Evolutionary conservation across 139 green algal species (phyloP).

Genomic region (Trebouxia sp.): DNA sequence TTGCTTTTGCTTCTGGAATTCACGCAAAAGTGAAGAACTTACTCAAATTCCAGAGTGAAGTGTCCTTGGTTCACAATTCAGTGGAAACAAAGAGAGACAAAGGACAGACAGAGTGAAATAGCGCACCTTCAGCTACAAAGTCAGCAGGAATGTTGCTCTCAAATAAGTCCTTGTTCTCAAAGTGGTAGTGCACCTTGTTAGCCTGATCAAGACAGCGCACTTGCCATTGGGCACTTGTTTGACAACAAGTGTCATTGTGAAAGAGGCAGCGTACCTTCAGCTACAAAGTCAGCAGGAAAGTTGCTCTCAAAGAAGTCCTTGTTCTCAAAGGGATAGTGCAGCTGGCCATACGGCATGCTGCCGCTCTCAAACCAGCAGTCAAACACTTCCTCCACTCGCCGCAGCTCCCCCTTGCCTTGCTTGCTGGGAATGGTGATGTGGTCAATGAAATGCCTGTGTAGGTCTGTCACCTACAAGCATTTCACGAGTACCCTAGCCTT

Average conservation of each 20-base stretch:
- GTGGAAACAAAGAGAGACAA: too few species aligned
- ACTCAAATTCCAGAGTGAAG: too few species aligned
- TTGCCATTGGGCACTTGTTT: too few species aligned
- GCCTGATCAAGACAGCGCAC: too few species aligned
- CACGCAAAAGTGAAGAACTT: too few species aligned
- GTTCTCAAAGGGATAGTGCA: slow-evolving; percentile 99
- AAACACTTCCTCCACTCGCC: slow-evolving; percentile 96
- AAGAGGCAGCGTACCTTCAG: slow-evolving; percentile 53
- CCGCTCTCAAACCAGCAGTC: slow-evolving; percentile 99
- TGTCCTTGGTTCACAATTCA: too few species aligned
- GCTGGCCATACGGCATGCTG: slow-evolving; percentile 95
- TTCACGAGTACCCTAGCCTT: too few species aligned
- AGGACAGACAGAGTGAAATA: too few species aligned
- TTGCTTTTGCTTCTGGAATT: too few species aligned
- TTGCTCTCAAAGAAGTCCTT: slow-evolving; percentile 87
- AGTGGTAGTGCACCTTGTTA: too few species aligned
- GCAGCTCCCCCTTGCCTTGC: slow-evolving; percentile 69
- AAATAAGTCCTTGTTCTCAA: slow-evolving; percentile 97
- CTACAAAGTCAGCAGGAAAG: slow-evolving; percentile 96
- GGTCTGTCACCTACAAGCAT: slow-evolving; percentile 76
- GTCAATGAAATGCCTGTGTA: slow-evolving; percentile 99
- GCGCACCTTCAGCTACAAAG: slow-evolving; percentile 82
- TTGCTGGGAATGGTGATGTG: slow-evolving; percentile 92
- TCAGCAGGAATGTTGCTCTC: slow-evolving; percentile 89
- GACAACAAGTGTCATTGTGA: too few species aligned